Evolutionary conservation across 306 rosid species (phyloP), one percentile per base, ranked within the genome.

Genomic region (Gastrolobium bilobum): DNA sequence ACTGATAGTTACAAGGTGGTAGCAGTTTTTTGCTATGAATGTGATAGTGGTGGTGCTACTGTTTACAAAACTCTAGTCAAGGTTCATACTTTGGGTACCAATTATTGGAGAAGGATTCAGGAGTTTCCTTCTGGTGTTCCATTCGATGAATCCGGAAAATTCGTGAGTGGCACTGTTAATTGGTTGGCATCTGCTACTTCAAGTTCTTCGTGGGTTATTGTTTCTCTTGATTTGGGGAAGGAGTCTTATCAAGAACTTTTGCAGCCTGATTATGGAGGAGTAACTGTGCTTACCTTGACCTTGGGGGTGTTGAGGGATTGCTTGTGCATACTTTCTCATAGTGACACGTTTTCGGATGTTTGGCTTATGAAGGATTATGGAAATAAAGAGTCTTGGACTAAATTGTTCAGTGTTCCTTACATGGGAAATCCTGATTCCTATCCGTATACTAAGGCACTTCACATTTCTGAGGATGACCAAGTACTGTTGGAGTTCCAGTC

Each of bases 281-380:
- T 15, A 7, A 2, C 1, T 2, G 52, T 13, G 50, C 0, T 31
- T 56, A 1, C 1, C 2, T 43, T 15, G 35, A n/a, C 10, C 4
- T 62, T 71, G 42, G 82, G 48, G 0, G 82, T 75, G 5, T 11
- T 82, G 33, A 71, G 48, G 66, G 74, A 44, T 26, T 82, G 82
- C 34, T 71, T 86, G 62, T 64, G 70, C 43, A 37, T 79, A 11
- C 7, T 75, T 40, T 38, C 42, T 64, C 4, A 35, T 11, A 0
- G 8, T 26, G 1, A 15, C 52, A n/a, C 43, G 2, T 53, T 52
- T 44, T 34, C 59, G 6, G 66, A 76, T 57, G 31, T 79, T 39
- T 86, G 85, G 87, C 20, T 82, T 11, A 82, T 83, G 89, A 77
- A 80, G 57, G 81, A 80, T 10, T 77, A 72, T 76, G 85, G 89